These are phyloP conservation scores for Danielia reshetovae DNA, from an alignment of 805 yeast species.

Conservation along the genomic window DNA sequence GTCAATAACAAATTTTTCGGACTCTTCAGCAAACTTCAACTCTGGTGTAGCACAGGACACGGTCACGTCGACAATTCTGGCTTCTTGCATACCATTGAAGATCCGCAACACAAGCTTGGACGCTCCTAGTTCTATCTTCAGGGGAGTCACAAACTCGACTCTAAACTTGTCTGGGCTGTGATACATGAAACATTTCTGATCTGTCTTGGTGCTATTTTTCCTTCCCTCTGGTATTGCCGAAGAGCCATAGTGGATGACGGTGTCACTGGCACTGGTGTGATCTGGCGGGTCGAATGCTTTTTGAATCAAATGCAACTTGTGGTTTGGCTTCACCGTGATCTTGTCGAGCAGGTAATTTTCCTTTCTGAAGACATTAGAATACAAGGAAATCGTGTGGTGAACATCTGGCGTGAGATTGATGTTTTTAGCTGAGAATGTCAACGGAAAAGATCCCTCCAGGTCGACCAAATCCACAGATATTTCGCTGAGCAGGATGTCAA, in stretches of 20 bases:
- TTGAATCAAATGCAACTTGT: neutral
- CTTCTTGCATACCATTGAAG: slow-evolving; percentile 26
- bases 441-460: slow-evolving; percentile 6
- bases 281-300: neutral
- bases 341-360: neutral
- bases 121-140: slow-evolving; percentile 24
- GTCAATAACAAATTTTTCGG: neutral
- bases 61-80: slow-evolving; percentile 23
- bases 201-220: neutral
- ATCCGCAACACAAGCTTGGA: slow-evolving; percentile 24
- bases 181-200: slow-evolving; percentile 8
- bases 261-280: slow-evolving; percentile 1
- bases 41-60: slow-evolving; percentile 18
- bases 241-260: slow-evolving; percentile 7
- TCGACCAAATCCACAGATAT: slow-evolving; percentile 20
- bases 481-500: slow-evolving; percentile 18
- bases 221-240: neutral
- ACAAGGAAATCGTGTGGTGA: neutral
- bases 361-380: neutral
- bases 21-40: slow-evolving; percentile 7
- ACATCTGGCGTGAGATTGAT: neutral
- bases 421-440: neutral
- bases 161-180: slow-evolving; percentile 21
- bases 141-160: slow-evolving; percentile 25
- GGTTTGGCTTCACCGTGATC: neutral